Evolutionary conservation across 495 filamentous ascomycete species (phyloP).

Genomic region (Tuber brumale): DNA sequence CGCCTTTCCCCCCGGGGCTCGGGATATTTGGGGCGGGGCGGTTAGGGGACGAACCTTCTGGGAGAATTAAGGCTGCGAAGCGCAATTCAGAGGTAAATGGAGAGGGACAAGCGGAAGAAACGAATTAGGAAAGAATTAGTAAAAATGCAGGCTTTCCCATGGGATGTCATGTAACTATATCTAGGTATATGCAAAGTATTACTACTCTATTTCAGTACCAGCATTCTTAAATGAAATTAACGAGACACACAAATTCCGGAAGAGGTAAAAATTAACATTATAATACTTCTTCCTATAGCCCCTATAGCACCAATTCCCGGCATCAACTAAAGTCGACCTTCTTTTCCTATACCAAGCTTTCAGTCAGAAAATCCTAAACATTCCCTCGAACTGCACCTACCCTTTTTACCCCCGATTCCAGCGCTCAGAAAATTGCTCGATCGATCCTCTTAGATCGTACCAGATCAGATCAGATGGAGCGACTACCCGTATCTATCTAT

Average conservation of each 20-base stretch:
- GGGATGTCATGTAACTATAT: background rate
- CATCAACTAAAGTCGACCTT: background rate
- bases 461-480: conserved; percentile 1
- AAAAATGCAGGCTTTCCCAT: background rate
- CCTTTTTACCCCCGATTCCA: background rate
- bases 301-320: background rate
- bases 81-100: background rate
- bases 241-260: background rate
- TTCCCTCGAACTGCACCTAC: background rate
- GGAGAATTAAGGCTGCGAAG: background rate
- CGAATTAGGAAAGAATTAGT: background rate
- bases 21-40: background rate
- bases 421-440: background rate
- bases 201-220: background rate
- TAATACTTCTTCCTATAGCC: background rate
- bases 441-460: background rate
- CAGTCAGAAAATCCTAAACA: background rate
- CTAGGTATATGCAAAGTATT: background rate
- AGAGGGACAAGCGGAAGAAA: background rate
- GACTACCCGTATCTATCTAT: background rate
- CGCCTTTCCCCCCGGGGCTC: background rate
- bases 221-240: background rate
- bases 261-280: background rate
- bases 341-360: background rate
- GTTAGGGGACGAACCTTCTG: background rate